phyloP scores from a whole-genome alignment of 495 filamentous ascomycete species.

The Penicillium ochrochloron region DNA sequence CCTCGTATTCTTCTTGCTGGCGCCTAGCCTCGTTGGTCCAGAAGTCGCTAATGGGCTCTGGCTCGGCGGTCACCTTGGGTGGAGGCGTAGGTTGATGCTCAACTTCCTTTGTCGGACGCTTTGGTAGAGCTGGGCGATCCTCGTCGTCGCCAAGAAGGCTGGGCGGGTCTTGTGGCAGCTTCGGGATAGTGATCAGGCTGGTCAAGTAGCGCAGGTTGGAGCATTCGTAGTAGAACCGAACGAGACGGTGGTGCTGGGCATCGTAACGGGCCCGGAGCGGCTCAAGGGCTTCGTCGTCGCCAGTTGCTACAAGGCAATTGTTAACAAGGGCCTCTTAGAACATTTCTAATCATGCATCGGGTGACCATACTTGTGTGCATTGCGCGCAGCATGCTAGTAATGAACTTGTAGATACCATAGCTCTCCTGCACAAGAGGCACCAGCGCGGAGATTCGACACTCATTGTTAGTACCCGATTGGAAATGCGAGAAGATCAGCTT shows the following conservation, averaged over 20 bases:
- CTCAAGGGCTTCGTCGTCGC: slow-evolving; percentile 92
- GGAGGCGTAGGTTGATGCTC: slow-evolving; percentile 66
- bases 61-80: slow-evolving; percentile 70
- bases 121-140: slow-evolving; percentile 79
- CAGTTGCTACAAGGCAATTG: slow-evolving; percentile 65
- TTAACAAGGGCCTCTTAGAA: slow-evolving; percentile 12
- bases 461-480: slow-evolving; percentile 86
- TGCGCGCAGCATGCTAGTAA: slow-evolving; percentile 90
- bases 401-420: slow-evolving; percentile 97
- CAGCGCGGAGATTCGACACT: slow-evolving; percentile 92
- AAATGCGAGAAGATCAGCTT: slow-evolving; percentile 98
- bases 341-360: background rate
- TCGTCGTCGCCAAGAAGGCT: slow-evolving; percentile 85
- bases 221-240: slow-evolving; percentile 99
- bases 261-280: slow-evolving; percentile 87
- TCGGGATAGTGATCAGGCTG: slow-evolving; percentile 92
- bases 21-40: slow-evolving; percentile 91
- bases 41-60: slow-evolving; percentile 95
- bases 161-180: slow-evolving; percentile 91
- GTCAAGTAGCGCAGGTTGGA: slow-evolving; percentile 96
- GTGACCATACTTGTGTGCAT: slow-evolving; percentile 86
- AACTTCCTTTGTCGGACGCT: slow-evolving; percentile 70
- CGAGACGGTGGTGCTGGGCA: slow-evolving; percentile 91
- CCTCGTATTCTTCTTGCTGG: slow-evolving; percentile 92
- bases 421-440: slow-evolving; percentile 96